Percentiles rank a stretch among this genome's conserved stretches.
Evolutionary conservation across 1,284 basidiomycete genomes (phyloP).

Genomic region (Athelia sp.): DNA sequence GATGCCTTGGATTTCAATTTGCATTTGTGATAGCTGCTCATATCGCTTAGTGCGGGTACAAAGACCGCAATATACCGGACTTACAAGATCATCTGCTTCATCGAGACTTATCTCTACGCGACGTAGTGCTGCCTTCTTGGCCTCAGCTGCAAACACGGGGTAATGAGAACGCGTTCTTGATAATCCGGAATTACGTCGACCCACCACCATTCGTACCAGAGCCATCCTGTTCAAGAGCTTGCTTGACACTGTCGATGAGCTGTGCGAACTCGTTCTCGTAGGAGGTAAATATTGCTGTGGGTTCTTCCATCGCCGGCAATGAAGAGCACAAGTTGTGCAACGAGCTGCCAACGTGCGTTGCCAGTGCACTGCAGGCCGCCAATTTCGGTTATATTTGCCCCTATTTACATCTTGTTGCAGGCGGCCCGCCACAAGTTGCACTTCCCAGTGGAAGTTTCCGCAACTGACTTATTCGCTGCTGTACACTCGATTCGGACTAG

Average conservation of each 20-base stretch:
- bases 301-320: conserved; percentile 16
- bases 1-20: conserved; percentile 97
- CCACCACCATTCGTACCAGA: conserved; percentile 54
- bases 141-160: conserved; percentile 41
- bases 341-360: too few relatives aligned
- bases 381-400: too few relatives aligned
- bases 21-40: conserved; percentile 96
- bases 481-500: too few relatives aligned
- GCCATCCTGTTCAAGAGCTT: conserved; percentile 61
- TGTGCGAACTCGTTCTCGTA: conserved; percentile 80
- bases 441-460: too few relatives aligned
- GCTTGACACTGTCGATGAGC: conserved; percentile 60
- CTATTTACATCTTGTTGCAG: too few relatives aligned
- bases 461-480: too few relatives aligned
- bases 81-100: conserved; percentile 97
- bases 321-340: too few relatives aligned
- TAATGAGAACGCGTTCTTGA: conserved; percentile 1
- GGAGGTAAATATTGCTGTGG: conserved; percentile 75
- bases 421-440: too few relatives aligned
- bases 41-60: neutral
- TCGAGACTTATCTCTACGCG: conserved; percentile 94
- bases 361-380: too few relatives aligned
- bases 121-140: conserved; percentile 78
- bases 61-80: too few relatives aligned
- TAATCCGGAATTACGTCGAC: conserved; percentile 13